Conservation (phyloP, 2,329 filamentous ascomycete species). For the Pestalotiopsis sp. region DNA sequence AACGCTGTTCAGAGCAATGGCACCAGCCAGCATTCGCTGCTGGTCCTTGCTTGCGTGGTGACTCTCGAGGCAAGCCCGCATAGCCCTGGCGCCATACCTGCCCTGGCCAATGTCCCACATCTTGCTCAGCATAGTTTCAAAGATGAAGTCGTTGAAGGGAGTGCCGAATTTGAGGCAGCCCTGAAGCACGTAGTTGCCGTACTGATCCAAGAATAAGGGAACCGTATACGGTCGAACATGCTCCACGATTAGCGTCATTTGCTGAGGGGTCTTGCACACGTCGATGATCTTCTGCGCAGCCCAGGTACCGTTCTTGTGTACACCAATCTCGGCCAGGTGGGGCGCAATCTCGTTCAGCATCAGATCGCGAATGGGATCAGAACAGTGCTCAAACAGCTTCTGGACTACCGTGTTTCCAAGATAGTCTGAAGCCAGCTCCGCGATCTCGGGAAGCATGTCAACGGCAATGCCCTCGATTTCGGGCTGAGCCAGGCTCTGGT, state of each 20-base stretch:
- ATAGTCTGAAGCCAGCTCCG: constrained; percentile 92
- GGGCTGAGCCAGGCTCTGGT: constrained; percentile 78
- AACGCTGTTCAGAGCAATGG: constrained; percentile 94
- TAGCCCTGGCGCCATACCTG: constrained; percentile 89
- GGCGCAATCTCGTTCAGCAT: constrained; percentile 89
- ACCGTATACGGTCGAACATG: constrained; percentile 83
- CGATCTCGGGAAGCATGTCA: constrained; percentile 95
- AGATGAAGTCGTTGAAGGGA: constrained; percentile 94
- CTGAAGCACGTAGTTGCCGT: constrained; percentile 97
- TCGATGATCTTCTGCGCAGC: constrained; percentile 99
- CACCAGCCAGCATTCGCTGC: constrained; percentile 89
- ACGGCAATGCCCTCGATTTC: constrained; percentile 92
- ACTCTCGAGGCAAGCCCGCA: constrained; percentile 95
- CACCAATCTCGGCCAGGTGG: constrained; percentile 92
- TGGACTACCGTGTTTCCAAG: constrained; percentile 99
- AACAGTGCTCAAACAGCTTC: constrained; percentile 96
- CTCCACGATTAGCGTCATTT: constrained; percentile 84
- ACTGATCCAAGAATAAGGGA: constrained; percentile 93
- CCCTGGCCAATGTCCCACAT: constrained; percentile 95
- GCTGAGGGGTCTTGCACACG: constrained; percentile 79
- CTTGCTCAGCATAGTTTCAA: constrained; percentile 91
- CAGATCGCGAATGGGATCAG: constrained; percentile 82
- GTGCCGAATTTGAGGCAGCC: constrained; percentile 90
- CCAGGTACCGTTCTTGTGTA: constrained; percentile 99
- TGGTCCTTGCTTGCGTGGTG: constrained; percentile 94